Evolutionary conservation across 305 asterid species (phyloP).

Genomic region (Rubia peregrina): DNA sequence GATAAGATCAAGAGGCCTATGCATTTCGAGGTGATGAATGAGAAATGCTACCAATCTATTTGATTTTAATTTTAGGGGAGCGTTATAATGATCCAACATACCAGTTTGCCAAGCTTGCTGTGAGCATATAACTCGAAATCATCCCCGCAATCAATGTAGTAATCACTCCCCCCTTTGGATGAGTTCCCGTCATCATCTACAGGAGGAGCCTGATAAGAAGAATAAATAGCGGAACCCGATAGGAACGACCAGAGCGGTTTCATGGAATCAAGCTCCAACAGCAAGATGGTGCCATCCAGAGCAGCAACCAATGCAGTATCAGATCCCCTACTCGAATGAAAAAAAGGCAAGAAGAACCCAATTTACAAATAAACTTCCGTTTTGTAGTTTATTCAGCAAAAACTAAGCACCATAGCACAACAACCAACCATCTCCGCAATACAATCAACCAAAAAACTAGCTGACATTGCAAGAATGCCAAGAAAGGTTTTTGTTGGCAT

Average conservation of each 20-base stretch:
- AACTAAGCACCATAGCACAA: conserved; percentile 4
- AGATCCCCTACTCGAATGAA: conserved; percentile 36
- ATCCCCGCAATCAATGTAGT: conserved; percentile 80
- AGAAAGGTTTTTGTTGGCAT: neutral
- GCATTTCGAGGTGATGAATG: neutral
- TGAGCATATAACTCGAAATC: conserved; percentile 83
- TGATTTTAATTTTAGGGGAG: neutral
- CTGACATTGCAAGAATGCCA: neutral
- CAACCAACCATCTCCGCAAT: neutral
- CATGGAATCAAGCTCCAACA: conserved; percentile 52
- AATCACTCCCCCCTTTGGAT: conserved; percentile 48
- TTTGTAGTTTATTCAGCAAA: neutral
- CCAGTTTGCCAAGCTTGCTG: conserved; percentile 71
- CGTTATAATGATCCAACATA: conserved; percentile 17
- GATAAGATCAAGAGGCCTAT: neutral
- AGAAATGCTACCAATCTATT: neutral
- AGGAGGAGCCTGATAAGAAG: conserved; percentile 76
- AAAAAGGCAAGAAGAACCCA: neutral
- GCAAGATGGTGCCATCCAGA: conserved; percentile 67
- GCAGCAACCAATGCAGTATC: conserved; percentile 83
- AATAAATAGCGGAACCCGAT: conserved; percentile 68
- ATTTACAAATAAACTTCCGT: neutral
- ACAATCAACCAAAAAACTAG: neutral
- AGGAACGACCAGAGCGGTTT: conserved; percentile 81
- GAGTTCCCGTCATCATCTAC: conserved; percentile 35